These are phyloP conservation scores for Candida lessepsii DNA, from an alignment of 805 yeast genomes.

Conservation along the genomic window DNA sequence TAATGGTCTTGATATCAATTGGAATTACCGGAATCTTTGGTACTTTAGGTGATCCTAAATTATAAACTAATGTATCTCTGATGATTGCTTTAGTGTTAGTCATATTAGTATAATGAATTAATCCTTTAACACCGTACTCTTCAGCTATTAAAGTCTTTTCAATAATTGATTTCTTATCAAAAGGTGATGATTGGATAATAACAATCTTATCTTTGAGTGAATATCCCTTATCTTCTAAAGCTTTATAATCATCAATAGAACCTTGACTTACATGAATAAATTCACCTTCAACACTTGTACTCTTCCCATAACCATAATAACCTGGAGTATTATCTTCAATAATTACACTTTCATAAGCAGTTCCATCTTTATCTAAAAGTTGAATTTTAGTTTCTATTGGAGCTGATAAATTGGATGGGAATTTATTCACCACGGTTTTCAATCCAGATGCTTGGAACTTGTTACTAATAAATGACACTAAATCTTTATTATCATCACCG, in stretches of 20 bases:
- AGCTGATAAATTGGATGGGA: constrained; percentile 16
- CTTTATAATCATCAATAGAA: constrained; percentile 24
- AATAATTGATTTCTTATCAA: constrained; percentile 15
- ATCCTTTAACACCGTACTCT: constrained; percentile 24
- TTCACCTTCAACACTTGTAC: constrained; percentile 24
- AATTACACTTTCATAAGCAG: constrained; percentile 26
- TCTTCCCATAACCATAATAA: constrained; percentile 25
- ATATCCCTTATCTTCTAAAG: constrained; percentile 20
- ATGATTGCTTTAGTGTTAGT: constrained; percentile 15
- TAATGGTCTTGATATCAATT: constrained; percentile 23
- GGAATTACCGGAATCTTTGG: constrained; percentile 27
- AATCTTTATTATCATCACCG: constrained; percentile 25
- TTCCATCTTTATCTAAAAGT: constrained; percentile 23
- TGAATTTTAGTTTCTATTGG: constrained; percentile 29
- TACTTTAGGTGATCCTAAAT: constrained; percentile 8
- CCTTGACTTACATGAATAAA: constrained; percentile 36
- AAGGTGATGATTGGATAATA: constrained; percentile 20
- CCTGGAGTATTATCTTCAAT: constrained; percentile 25
- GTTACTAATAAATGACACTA: constrained; percentile 24
- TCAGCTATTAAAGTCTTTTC: constrained; percentile 29
- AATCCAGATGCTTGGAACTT: constrained; percentile 30
- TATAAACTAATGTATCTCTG: constrained; percentile 20
- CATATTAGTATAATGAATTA: constrained; percentile 22
- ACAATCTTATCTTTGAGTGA: constrained; percentile 26
- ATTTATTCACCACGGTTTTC: constrained; percentile 17